Evolutionary conservation across 345 rosid genomes (phyloP), one percentile per base, ranked within the genome.

Genomic region (Pugionium dolabratum): DNA sequence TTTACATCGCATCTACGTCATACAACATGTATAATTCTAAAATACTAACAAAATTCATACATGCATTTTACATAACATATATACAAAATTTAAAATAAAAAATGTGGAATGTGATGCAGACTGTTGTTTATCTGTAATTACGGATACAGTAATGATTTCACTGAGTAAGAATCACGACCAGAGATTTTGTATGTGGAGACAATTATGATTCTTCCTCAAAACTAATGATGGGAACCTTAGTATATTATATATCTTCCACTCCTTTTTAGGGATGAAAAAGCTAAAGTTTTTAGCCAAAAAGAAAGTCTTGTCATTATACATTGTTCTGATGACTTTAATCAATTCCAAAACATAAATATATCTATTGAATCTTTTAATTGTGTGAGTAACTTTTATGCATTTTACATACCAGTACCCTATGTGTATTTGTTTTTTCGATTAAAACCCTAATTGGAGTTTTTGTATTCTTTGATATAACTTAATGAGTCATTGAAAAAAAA

Each of bases 191-290:
- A 80, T 81, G 89, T 86, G 87, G 74, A 58, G 69, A 71, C 81
- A 79, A 86, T 86, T 54, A 86, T 87, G 82, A 76, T 78, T 66
- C 72, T 71, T 62, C 40, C 61, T 39, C 33, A 61, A 80, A 39
- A 26, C 64, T 63, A 63, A 71, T 71, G 69, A 71, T 71, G 69
- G 57, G 33, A 55, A 54, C 42, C 10, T 54, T 31, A 39, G n/a
- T 46, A 54, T 39, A 55, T 40, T 52, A 53, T 43, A 61, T 47
- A 33, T 47, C 55, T 26, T 3, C 7, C 64, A 55, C 43, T 46
- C 7, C 57, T 62, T 70, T 71, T 63, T 62, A 32, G 49, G 7
- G 63, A 10, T 54, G 18, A 71, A 54, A 54, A 55, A 63, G 59
- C 28, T 10, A 71, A 71, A 55, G 75, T 11, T 57, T 47, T 30